phyloP scores from a whole-genome alignment of 2,329 filamentous ascomycete genomes.

The Fusarium oligoseptatum region DNA sequence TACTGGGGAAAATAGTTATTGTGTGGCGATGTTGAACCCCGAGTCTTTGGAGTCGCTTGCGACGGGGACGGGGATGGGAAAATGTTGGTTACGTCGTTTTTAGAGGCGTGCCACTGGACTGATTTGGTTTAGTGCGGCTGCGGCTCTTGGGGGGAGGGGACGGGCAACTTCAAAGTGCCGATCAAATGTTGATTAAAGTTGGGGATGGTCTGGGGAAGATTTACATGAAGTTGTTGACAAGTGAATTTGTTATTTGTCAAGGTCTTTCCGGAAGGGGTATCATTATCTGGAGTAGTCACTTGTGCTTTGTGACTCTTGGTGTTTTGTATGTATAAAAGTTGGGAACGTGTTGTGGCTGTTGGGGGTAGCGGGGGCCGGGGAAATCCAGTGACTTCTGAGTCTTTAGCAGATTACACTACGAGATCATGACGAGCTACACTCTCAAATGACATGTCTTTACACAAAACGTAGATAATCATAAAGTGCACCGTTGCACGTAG shows the following conservation, averaged over 20 bases:
- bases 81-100: constrained; percentile 34
- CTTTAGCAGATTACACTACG: neutral
- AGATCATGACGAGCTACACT: neutral
- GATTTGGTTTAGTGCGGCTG: constrained; percentile 27
- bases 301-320: neutral
- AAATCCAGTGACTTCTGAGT: neutral
- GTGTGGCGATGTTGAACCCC: neutral
- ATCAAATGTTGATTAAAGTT: neutral
- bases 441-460: neutral
- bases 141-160: constrained; percentile 18
- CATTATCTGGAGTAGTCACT: neutral
- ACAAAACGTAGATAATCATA: neutral
- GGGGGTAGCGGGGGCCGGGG: neutral
- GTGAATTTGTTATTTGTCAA: neutral
- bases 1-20: neutral
- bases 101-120: constrained; percentile 16
- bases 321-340: neutral
- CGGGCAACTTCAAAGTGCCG: neutral
- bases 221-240: neutral
- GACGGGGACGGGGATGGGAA: neutral
- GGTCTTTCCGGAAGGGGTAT: neutral
- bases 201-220: neutral
- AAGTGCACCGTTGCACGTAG: neutral
- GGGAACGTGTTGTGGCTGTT: neutral
- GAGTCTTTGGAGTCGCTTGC: constrained; percentile 7